Base-by-base conservation (phyloP, 2,329 filamentous ascomycete species). In the Zasmidium citrigriseum region DNA sequence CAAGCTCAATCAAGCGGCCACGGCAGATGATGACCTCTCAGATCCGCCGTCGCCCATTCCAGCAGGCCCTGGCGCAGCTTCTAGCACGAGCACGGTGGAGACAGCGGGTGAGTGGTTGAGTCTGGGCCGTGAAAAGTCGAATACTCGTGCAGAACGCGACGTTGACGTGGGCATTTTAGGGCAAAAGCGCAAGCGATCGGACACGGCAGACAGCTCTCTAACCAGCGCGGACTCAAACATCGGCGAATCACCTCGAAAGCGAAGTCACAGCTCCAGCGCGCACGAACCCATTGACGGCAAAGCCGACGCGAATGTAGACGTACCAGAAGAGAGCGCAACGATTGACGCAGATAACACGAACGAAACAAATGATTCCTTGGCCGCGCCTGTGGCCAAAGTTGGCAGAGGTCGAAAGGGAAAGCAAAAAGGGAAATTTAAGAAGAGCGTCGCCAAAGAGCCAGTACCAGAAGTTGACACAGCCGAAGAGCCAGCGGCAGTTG, bases 1-100 rank as follows among this genome's bases (percentile, higher is more conserved):
- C 80, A 93, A 92, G 78, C 82, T 92, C 59, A 86, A 86, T 65
- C 85, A 88, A 61, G 80, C 82, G 57, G 78, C 79, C 16, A 73
- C 78, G 54, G 70, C 75, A 34, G 78, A 80, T 27, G 68, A 73
- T 27, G 47, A 73, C 21, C 66, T 74, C 22, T 75, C 77, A 7
- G 78, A 79, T 34, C 69, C 70, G 22, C 67, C 67, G 12, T 73
- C 70, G 50, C 70, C 71, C 7, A 56, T 71, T 52, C 65, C 14
- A 53, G 23, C 59, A 18, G 70, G 61, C 22, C 57, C 63, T n/a
- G 70, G 67, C 21, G 70, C 68, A 10, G 66, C 67, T 23, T 71
- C 70, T 16, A 71, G 70, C 58, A 71, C 70, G 24, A 69, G 67
- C 55, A 71, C 70, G 29, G 54, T 64, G 23, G 68, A 60, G n/a